Base-by-base conservation (phyloP, 768 basidiomycete species). In the Collybiopsis luxurians region DNA sequence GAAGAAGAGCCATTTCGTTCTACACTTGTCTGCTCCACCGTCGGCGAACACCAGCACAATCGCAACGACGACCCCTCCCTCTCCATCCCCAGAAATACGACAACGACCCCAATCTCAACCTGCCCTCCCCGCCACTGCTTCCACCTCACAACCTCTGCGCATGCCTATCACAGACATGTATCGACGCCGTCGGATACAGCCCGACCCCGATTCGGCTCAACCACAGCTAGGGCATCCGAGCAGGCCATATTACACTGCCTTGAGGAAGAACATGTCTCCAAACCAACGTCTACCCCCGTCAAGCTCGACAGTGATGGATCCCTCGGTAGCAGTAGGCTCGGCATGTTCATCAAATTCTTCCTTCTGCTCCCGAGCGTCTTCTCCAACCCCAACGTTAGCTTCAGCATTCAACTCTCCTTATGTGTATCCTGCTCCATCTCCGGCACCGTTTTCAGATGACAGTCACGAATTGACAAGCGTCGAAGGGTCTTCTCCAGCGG, bases 211-310 rank as follows among this genome's bases (percentile, higher is more conserved):
- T 43, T 40, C 28, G 5, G 6, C 43, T 24, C 19, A 47, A 19
- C 39, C 24, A 2, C 27, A 28, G n/a, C 40, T 54, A 11, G 53
- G 53, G 21, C 40, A 54, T n/a, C 40, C 40, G 31, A 45, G 28
- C 12, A 24, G 53, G 31, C 53, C 53, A 23, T 54, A 54, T 45
- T 54, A 54, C 31, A 54, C 40, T 21, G 53, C 43, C 27, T 26
- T 54, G n/a, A 12, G 53, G 40, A 54, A 54, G 21, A 27, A 44
- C 26, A 54, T 54, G 53, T 26, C 51, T 34, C 31, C 48, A 23
- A 34, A 13, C 31, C 50, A 31, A 9, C 21, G 48, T 15, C 24
- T n/a, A 13, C 6, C 23, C 6, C 26, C 9, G 4, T 42, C 40
- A n/a, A 15, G 15, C 13, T 15, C 13, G 15, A 42, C n/a, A 17